Conservation (phyloP, 2,329 filamentous ascomycete genomes). For the Hymenoscyphus occultus region DNA sequence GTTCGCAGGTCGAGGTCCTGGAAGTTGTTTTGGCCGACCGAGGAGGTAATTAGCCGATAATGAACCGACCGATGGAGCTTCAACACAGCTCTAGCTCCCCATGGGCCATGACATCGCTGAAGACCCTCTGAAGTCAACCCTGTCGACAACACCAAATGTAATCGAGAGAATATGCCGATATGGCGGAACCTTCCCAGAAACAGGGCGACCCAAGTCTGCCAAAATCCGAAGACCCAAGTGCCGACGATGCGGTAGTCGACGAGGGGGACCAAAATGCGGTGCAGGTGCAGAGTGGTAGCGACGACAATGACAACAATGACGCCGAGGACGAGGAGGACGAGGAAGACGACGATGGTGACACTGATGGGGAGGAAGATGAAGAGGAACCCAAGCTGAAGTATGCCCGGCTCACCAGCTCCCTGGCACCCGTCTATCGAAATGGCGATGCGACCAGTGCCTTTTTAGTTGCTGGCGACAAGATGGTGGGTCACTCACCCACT, state of each 20-base stretch:
- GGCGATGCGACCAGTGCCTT: slow-evolving; percentile 93
- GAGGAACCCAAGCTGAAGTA: slow-evolving; percentile 96
- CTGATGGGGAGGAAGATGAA: slow-evolving; percentile 79
- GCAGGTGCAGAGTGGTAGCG: slow-evolving; percentile 27
- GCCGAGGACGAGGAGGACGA: slow-evolving; percentile 41
- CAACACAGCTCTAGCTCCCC: slow-evolving; percentile 27
- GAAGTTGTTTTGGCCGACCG: background rate
- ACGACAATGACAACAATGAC: slow-evolving; percentile 11
- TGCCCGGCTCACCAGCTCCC: slow-evolving; percentile 75
- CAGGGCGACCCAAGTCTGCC: slow-evolving; percentile 29
- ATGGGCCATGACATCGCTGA: slow-evolving; percentile 30
- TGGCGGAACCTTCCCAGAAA: slow-evolving; percentile 34
- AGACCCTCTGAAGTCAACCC: slow-evolving; percentile 15
- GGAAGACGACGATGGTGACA: slow-evolving; percentile 52
- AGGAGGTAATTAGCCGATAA: background rate
- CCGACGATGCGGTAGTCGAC: slow-evolving; percentile 24
- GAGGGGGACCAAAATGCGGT: slow-evolving; percentile 37
- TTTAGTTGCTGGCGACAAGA: slow-evolving; percentile 90
- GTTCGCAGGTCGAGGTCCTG: background rate
- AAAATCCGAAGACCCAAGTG: slow-evolving; percentile 24
- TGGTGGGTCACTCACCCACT: slow-evolving; percentile 55
- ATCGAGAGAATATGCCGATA: slow-evolving; percentile 31
- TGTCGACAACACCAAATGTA: slow-evolving; percentile 34
- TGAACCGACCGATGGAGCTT: slow-evolving; percentile 15
- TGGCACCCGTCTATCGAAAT: slow-evolving; percentile 83